Evolutionary conservation across 2,329 filamentous ascomycete species (phyloP).

Genomic region (Colletotrichum destructivum): DNA sequence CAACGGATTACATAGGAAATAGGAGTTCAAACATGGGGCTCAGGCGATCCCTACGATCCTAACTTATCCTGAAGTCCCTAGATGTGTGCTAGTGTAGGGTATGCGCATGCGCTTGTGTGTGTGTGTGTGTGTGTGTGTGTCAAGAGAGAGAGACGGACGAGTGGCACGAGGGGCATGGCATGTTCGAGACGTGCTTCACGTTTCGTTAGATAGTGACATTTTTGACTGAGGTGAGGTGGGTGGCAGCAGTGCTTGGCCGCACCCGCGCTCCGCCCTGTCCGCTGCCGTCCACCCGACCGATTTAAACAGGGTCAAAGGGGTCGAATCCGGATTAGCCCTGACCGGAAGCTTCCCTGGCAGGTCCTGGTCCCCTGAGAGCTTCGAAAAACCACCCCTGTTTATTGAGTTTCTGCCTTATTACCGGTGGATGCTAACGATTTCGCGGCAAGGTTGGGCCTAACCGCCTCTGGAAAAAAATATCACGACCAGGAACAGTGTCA

Average conservation of each 20-base stretch:
- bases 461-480: constrained; percentile 19
- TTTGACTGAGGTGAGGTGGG: neutral
- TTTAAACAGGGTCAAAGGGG: constrained; percentile 28
- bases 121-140: neutral
- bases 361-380: neutral
- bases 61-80: constrained; percentile 15
- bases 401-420: constrained; percentile 36
- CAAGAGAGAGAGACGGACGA: neutral
- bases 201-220: neutral
- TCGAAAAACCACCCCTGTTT: constrained; percentile 1
- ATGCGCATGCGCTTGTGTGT: neutral
- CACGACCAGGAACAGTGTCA: constrained; percentile 5
- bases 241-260: constrained; percentile 14
- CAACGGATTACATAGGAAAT: constrained; percentile 12
- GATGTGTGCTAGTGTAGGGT: neutral
- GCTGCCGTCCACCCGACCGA: constrained; percentile 11
- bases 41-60: neutral
- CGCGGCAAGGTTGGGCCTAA: constrained; percentile 23
- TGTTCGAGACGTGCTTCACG: constrained; percentile 11
- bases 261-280: constrained; percentile 40
- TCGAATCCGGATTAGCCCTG: constrained; percentile 24
- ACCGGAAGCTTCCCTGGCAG: neutral
- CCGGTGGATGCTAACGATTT: constrained; percentile 19
- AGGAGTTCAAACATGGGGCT: constrained; percentile 14
- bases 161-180: neutral